Evolutionary conservation across 1,284 basidiomycete genomes (phyloP), one percentile per base, ranked within the genome.

Genomic region (Rhizopogon hawkerae): DNA sequence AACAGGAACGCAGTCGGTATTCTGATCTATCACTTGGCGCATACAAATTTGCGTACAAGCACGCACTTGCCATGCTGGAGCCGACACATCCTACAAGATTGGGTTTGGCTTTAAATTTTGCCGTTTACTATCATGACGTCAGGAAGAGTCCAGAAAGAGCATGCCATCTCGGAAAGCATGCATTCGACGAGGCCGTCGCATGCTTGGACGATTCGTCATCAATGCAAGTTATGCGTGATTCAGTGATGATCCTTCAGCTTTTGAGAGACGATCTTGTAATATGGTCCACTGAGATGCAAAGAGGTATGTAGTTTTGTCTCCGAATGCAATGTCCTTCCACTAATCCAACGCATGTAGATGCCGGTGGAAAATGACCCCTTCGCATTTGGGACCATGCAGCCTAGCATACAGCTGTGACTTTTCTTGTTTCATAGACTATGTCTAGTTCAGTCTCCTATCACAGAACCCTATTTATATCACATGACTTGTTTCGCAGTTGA

Each of bases 91-190:
- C 83, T 34, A 85, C 82, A 10, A 73, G 93, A 62, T 76, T 97
- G 51, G 93, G 93, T 53, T 76, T 97, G 47, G 92, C 93, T 38
- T 79, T 97, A 63, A 97, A 96, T 76, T 96, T 97, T 72, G 89
- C 91, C 42, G 92, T 97, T 55, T 97, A 92, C 74, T 96, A 92
- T 73, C 93, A 95, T 70, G 92, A 96, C 70, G 93, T 96, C 64
- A 78, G 86, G 62, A 89, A 90, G 71, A 89, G 85, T 60, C 91
- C 92, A 51, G 89, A 94, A 67, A 79, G 89, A 56, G 93, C 92
- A 41, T 94, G 92, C 70, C 90, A 92, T 69, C 78, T 96, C 55
- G 93, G 83, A 1, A 85, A 85, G 59, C 78, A 79, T 54, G 81
- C 83, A 2, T 83, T 85, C 55, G 83, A 85, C 58, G 81, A 83